Conservation (phyloP, 176 grass and related monocot species). For the Aegilops longissima region DNA sequence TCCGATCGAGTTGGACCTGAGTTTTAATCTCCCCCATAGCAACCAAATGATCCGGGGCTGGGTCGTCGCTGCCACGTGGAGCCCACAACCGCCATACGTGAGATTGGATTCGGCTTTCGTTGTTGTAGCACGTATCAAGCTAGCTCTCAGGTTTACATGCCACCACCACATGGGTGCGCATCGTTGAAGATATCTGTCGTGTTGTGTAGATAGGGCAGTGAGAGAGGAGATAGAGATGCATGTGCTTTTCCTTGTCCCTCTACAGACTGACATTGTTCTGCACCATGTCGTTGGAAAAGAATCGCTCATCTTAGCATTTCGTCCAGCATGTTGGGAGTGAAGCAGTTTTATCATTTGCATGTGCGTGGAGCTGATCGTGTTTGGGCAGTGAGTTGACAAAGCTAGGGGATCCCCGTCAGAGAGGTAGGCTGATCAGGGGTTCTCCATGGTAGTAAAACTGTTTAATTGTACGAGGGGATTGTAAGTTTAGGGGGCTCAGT, state of each 20-base stretch:
- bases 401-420: not conserved
- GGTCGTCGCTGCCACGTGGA: not conserved
- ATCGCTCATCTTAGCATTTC: not conserved
- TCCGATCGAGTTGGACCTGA: not conserved
- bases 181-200: not conserved
- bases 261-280: not conserved
- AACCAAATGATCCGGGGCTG: not conserved
- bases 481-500: not conserved
- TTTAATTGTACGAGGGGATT: not conserved
- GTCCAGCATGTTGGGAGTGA: not conserved
- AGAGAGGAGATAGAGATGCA: not conserved
- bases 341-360: constrained; percentile 1
- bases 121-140: not conserved
- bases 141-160: not conserved
- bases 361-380: not conserved
- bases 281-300: not conserved
- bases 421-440: not conserved
- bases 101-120: not conserved
- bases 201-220: not conserved
- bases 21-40: not conserved
- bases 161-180: not conserved
- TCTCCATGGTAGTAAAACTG: not conserved
- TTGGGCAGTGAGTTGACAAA: not conserved
- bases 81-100: not conserved
- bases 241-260: not conserved